These are phyloP conservation scores for Neurospora terricola DNA, from an alignment of 495 filamentous ascomycete genomes.

Conservation along the genomic window DNA sequence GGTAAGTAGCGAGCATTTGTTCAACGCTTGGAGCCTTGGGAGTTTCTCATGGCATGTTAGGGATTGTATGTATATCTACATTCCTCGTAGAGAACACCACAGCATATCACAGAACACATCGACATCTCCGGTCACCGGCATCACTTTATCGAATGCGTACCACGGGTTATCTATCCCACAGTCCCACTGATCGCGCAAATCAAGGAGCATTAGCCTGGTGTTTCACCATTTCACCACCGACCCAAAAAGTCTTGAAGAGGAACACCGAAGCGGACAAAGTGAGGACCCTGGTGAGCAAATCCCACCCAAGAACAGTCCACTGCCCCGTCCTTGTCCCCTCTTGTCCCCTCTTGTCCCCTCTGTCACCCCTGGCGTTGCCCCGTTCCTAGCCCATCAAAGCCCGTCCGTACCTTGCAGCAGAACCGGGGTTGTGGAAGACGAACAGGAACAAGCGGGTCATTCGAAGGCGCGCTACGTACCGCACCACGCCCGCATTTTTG, in stretches of 20 bases:
- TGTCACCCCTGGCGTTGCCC: background rate
- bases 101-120: background rate
- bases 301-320: background rate
- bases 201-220: background rate
- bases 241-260: background rate
- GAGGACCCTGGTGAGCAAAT: background rate
- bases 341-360: background rate
- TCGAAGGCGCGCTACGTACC: background rate
- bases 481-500: background rate
- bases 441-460: background rate
- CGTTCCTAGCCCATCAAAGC: background rate
- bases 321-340: background rate
- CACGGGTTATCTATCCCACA: background rate
- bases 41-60: background rate
- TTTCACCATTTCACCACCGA: background rate
- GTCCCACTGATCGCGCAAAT: background rate
- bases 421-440: background rate
- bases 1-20: background rate
- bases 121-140: background rate
- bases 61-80: background rate
- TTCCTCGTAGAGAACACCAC: background rate
- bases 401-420: background rate
- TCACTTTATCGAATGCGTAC: background rate
- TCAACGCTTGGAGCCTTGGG: background rate
- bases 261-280: background rate